These are phyloP conservation scores for Kurtzmaniella cleridarum DNA, from an alignment of 805 yeast species.

Conservation along the genomic window DNA sequence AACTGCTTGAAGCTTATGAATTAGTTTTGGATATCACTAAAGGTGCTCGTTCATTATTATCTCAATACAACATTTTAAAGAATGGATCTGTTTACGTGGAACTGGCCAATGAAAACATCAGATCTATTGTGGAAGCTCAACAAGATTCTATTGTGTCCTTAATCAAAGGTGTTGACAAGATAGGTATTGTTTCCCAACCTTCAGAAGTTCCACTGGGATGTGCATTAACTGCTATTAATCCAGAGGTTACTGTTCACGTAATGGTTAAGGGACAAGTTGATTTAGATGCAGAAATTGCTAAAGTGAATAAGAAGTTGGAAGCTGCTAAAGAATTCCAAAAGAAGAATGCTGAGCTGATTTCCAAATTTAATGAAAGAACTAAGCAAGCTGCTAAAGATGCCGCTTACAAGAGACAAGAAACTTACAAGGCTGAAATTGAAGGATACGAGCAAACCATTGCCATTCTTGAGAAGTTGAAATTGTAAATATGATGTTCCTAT, in stretches of 20 bases:
- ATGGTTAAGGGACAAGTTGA: conserved; percentile 94
- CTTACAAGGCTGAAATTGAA: conserved; percentile 78
- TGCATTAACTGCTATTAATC: conserved; percentile 75
- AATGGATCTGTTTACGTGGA: conserved; percentile 84
- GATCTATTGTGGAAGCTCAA: conserved; percentile 59
- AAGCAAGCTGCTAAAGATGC: conserved; percentile 73
- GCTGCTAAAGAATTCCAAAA: conserved; percentile 57
- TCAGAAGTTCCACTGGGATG: conserved; percentile 81
- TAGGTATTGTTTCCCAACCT: conserved; percentile 53
- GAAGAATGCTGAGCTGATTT: conserved; percentile 65
- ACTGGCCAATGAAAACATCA: conserved; percentile 44
- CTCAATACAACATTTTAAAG: conserved; percentile 86
- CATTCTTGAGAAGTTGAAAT: conserved; percentile 74
- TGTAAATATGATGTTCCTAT: conserved; percentile 21
- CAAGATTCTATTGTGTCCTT: conserved; percentile 83
- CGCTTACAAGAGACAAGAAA: conserved; percentile 63
- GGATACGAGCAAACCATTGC: conserved; percentile 83
- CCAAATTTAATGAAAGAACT: conserved; percentile 86
- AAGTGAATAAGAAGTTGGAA: conserved; percentile 71
- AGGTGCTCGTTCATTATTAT: conserved; percentile 84
- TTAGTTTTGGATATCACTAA: conserved; percentile 81
- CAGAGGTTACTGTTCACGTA: conserved; percentile 80
- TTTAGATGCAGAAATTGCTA: conserved; percentile 82
- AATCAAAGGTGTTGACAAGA: conserved; percentile 82
- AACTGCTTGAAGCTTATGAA: conserved; percentile 73